Percentiles rank a stretch among this genome's conserved stretches.
phyloP scores from a whole-genome alignment of 2,329 filamentous ascomycete genomes.

The Nemania abortiva region DNA sequence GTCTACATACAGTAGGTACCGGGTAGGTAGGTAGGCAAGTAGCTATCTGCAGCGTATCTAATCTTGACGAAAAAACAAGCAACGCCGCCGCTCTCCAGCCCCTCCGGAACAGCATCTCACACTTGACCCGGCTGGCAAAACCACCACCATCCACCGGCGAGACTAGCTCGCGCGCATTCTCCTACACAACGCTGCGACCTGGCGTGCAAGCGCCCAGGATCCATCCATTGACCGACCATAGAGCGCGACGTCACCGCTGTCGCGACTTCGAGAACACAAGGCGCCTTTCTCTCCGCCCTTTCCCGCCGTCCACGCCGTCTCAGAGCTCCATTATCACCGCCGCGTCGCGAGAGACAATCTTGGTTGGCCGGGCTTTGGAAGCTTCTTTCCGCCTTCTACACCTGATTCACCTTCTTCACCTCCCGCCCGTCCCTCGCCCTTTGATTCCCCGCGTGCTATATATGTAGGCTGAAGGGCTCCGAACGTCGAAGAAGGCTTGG shows the following conservation, averaged over 20 bases:
- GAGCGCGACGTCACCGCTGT: slow-evolving; percentile 46
- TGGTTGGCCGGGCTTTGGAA: slow-evolving; percentile 44
- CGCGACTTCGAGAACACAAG: slow-evolving; percentile 50
- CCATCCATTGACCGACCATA: slow-evolving; percentile 38
- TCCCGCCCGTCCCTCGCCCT: slow-evolving; percentile 39
- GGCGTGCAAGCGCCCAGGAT: slow-evolving; percentile 31
- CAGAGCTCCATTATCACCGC: slow-evolving; percentile 37
- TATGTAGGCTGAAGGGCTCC: slow-evolving; percentile 42
- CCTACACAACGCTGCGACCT: slow-evolving; percentile 25
- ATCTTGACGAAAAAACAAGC: slow-evolving; percentile 28
- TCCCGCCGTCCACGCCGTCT: slow-evolving; percentile 36
- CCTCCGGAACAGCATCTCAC: slow-evolving; percentile 38
- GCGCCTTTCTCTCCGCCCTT: slow-evolving; percentile 43
- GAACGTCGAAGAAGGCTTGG: slow-evolving; percentile 46
- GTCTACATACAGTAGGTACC: neutral
- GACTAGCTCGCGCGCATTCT: slow-evolving; percentile 36
- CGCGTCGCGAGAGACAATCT: slow-evolving; percentile 46
- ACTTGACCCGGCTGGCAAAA: slow-evolving; percentile 34
- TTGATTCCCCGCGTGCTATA: slow-evolving; percentile 44
- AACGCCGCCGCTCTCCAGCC: slow-evolving; percentile 36
- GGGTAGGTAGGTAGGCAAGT: neutral
- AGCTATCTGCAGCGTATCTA: neutral
- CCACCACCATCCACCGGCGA: slow-evolving; percentile 26
- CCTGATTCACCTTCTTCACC: slow-evolving; percentile 46
- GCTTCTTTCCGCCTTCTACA: slow-evolving; percentile 48